phyloP scores from a whole-genome alignment of 2,329 filamentous ascomycete genomes.

The Calonectria multiphialidica region DNA sequence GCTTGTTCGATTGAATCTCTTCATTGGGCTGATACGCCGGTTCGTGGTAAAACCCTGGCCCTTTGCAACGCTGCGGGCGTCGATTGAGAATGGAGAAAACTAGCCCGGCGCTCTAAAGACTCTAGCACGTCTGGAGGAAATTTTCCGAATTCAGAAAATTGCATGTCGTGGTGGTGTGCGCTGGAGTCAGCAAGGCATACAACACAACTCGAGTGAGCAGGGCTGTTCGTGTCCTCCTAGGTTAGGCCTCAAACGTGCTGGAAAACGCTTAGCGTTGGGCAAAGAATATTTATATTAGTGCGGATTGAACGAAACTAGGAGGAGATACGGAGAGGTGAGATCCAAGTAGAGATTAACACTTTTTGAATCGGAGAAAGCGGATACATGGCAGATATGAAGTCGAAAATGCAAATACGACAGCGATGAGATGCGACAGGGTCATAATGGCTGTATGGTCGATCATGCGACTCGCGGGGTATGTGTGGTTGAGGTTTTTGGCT shows the following conservation, averaged over 20 bases:
- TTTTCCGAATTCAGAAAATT: conserved; percentile 32
- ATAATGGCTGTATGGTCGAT: conserved; percentile 17
- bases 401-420: conserved; percentile 13
- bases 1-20: conserved; percentile 33
- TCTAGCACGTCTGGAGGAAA: neutral
- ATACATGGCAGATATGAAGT: neutral
- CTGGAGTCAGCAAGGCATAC: conserved; percentile 11
- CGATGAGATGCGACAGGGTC: conserved; percentile 17
- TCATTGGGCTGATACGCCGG: conserved; percentile 26
- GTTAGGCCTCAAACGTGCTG: neutral
- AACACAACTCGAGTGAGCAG: neutral
- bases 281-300: neutral
- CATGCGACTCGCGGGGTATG: conserved; percentile 11
- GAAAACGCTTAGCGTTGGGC: conserved; percentile 2
- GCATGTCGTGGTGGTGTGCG: conserved; percentile 26
- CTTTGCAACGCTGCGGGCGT: conserved; percentile 33
- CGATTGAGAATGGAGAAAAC: conserved; percentile 28
- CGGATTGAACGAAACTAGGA: neutral
- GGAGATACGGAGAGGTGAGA: neutral
- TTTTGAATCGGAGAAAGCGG: neutral
- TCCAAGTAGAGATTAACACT: neutral
- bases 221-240: neutral
- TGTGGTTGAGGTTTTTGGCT: conserved; percentile 2
- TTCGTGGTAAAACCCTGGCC: conserved; percentile 30
- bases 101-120: conserved; percentile 3